These are phyloP conservation scores for Rhodotorula sp. DNA, from an alignment of 1,284 basidiomycete genomes.

Conservation along the genomic window DNA sequence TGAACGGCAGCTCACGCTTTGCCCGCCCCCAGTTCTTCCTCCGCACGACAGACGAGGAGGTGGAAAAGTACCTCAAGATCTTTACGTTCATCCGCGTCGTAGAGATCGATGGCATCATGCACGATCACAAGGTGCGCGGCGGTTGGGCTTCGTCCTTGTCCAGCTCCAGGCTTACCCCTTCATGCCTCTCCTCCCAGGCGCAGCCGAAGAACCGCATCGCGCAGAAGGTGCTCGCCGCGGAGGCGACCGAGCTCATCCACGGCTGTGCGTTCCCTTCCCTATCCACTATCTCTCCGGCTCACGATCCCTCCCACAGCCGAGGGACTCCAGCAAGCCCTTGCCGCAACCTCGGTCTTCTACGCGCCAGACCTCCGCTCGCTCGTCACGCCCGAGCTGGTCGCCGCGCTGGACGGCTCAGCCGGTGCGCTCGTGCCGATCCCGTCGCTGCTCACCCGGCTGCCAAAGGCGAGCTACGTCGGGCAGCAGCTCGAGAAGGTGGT, in stretches of 20 bases:
- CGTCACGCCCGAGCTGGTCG: conserved; percentile 56
- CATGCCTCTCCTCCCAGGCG: conserved; percentile 14
- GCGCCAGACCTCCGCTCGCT: conserved; percentile 57
- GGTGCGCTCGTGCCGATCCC: conserved; percentile 57
- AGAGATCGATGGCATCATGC: conserved; percentile 64
- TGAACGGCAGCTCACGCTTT: neutral
- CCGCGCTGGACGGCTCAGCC: conserved; percentile 62
- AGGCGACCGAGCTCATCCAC: conserved; percentile 87
- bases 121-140: conserved; percentile 64
- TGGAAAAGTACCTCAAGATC: conserved; percentile 74
- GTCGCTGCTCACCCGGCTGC: conserved; percentile 61
- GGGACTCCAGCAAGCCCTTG: conserved; percentile 60
- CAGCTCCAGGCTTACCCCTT: neutral
- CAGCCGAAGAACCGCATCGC: conserved; percentile 65
- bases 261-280: conserved; percentile 59
- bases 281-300: accelerated
- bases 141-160: neutral
- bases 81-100: conserved; percentile 75
- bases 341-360: conserved; percentile 66
- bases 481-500: conserved; percentile 30
- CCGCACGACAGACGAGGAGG: conserved; percentile 76
- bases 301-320: conserved; percentile 46
- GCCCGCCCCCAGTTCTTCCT: conserved; percentile 74
- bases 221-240: conserved; percentile 77
- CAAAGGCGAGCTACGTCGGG: conserved; percentile 57